These are phyloP conservation scores for Fraxinus xanthoxyloides DNA, from an alignment of 305 asterid species.

Conservation along the genomic window DNA sequence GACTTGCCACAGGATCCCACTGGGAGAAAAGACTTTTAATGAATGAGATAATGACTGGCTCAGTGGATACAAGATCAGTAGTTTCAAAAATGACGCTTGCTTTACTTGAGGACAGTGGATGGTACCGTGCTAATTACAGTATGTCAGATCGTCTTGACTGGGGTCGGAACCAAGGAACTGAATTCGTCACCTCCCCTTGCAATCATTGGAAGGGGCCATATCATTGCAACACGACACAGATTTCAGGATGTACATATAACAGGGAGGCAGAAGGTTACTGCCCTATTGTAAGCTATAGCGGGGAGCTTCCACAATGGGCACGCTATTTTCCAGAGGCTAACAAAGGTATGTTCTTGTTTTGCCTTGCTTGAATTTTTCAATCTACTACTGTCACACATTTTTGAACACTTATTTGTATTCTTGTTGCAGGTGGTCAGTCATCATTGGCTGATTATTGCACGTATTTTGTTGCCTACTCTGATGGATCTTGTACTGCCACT, in stretches of 20 bases:
- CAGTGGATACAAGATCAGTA: constrained; percentile 96
- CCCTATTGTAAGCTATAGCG: constrained; percentile 86
- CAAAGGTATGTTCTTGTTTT: constrained; percentile 51
- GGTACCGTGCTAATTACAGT: constrained; percentile 96
- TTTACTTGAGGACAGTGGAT: constrained; percentile 96
- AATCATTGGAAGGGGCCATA: constrained; percentile 94
- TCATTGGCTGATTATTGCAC: constrained; percentile 99
- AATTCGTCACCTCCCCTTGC: constrained; percentile 88
- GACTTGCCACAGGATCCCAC: constrained; percentile 73
- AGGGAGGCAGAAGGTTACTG: constrained; percentile 99
- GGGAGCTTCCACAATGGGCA: constrained; percentile 98
- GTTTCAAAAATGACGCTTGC: constrained; percentile 99
- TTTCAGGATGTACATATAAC: constrained; percentile 95
- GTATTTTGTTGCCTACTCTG: constrained; percentile 94
- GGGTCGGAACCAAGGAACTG: constrained; percentile 95
- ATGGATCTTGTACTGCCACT: constrained; percentile 95
- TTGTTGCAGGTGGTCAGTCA: constrained; percentile 91
- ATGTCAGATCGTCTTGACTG: constrained; percentile 95
- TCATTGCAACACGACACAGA: constrained; percentile 90
- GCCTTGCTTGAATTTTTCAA: neutral
- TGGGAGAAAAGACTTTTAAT: constrained; percentile 99
- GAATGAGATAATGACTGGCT: constrained; percentile 99
- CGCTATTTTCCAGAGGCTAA: constrained; percentile 93
- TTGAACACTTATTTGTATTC: neutral
- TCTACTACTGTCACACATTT: neutral